Base-by-base conservation (phyloP, 768 basidiomycete species). In the Amanita brunnescens region DNA sequence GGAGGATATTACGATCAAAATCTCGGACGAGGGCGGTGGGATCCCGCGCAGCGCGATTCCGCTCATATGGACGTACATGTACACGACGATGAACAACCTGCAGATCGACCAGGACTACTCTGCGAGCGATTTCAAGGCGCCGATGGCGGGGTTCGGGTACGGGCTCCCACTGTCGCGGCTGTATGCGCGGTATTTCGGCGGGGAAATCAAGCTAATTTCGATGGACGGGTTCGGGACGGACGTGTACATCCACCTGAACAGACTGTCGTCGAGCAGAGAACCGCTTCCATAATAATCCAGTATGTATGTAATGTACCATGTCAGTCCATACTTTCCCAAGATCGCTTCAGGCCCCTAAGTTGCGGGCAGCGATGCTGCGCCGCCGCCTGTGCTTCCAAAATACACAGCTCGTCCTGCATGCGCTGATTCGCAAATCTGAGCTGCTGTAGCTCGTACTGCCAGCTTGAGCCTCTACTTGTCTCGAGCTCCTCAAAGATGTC, bases 191-290 rank as follows among this genome's bases (percentile, higher is more conserved):
- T 99, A 96, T 64, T 96, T 97, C 61, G 95, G 91, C 0, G 90
- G 91, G 0, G 94, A 98, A 65, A 70, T 99, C 24, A 76, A 90
- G 14, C 67, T 99, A 51, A 99, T 99, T 55, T 87, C 92, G 38
- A 98, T 99, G 94, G 96, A 99, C 56, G 95, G 96, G n/a, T 92
- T 88, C 61, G 91, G 92, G 8, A 92, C 89, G 32, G 92, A 95
- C 62, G 47, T 48, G 0, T 47, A 47, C 32, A 47, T 47, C 18
- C 45, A 47, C 18, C 45, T 47, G 18, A 47, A 47, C 13, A 33
- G 29, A 14, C 45, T 47, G 2, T 47, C 45, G 2, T 47, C 45
- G n/a, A 47, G 45, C 10, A 10, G 45, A 33, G 45, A 47, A 35
- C 45, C 45, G 7, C n/a, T 47, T 1, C 45, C 45, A 12, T 47